Percentiles rank a stretch among this genome's conserved stretches.
phyloP scores from a whole-genome alignment of 1,284 basidiomycete species.

The Leccinum solheimii region DNA sequence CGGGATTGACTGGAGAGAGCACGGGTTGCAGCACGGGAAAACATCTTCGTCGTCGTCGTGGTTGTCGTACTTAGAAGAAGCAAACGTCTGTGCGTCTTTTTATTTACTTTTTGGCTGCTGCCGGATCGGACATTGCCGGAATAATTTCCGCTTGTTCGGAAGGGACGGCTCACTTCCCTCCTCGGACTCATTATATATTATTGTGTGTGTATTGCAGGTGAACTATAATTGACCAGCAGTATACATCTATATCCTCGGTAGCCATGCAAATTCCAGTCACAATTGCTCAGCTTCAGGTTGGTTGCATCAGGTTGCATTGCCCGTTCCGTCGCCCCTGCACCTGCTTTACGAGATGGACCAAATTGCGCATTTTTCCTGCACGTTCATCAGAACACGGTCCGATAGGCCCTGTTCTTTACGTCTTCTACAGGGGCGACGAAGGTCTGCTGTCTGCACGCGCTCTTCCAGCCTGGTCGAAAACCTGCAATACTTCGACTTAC shows the following conservation, averaged over 20 bases:
- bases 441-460: constrained; percentile 16
- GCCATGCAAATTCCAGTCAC: neutral
- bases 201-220: neutral
- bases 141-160: neutral
- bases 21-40: constrained; percentile 56
- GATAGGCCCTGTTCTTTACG: neutral
- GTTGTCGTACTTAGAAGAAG: neutral
- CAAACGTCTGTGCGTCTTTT: neutral
- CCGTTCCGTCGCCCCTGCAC: neutral
- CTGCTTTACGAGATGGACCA: neutral
- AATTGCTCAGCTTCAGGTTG: neutral
- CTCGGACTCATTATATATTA: too few relatives aligned
- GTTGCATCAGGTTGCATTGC: neutral
- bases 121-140: neutral
- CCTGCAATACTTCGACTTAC: constrained; percentile 7
- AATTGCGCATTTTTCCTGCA: neutral
- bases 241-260: neutral
- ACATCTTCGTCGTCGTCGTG: constrained; percentile 44
- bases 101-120: neutral
- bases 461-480: neutral
- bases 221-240: neutral
- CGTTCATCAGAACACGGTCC: neutral
- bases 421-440: constrained; percentile 7
- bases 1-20: constrained; percentile 47
- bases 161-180: neutral